Evolutionary conservation across 441 rosid genomes (phyloP), one percentile per base, ranked within the genome.

Genomic region (Metrosideros polymorpha): DNA sequence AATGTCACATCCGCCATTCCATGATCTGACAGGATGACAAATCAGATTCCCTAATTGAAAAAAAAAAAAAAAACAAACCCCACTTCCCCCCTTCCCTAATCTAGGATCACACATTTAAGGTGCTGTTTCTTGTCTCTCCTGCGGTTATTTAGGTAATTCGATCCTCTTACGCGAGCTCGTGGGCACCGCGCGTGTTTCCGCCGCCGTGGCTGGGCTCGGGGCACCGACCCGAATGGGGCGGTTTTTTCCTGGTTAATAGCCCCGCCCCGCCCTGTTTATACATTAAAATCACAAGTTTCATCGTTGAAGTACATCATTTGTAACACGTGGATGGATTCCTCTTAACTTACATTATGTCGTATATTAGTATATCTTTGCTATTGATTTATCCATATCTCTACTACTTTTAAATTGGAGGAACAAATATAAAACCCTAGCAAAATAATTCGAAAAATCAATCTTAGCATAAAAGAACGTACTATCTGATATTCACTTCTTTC

Each of bases 11-110:
- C 47, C n/a, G 9, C 47, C 79, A 39, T 39, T 22, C 79, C 79
- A 71, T 71, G 79, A 39, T 71, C 79, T 71, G 79, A 71, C 79
- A 71, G 22, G 49, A 71, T 12, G 79, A 71, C 79, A 71, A 71
- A 71, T 39, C 79, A 39, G 79, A 71, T 71, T 71, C 79, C 79
- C 79, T 12, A 32, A 9, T 63, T 25, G 76, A 63, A 63, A 61
- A 15, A 7, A 4, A 9, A 54, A 54, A 54, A 54, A 54, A 54
- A 24, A 24, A 10, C 8, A 54, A 12, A 7, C 30, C 42, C 79
- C 45, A 19, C 79, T 71, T 22, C 17, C 79, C 47, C 17, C 79
- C 47, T 39, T 71, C 22, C 25, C 47, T 39, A 71, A 39, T 39
- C 47, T 12, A 22, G 45, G 35, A 32, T 14, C 19, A 6, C 25